These are phyloP conservation scores for Clarkia xantiana DNA, from an alignment of 345 rosid species.

Conservation along the genomic window DNA sequence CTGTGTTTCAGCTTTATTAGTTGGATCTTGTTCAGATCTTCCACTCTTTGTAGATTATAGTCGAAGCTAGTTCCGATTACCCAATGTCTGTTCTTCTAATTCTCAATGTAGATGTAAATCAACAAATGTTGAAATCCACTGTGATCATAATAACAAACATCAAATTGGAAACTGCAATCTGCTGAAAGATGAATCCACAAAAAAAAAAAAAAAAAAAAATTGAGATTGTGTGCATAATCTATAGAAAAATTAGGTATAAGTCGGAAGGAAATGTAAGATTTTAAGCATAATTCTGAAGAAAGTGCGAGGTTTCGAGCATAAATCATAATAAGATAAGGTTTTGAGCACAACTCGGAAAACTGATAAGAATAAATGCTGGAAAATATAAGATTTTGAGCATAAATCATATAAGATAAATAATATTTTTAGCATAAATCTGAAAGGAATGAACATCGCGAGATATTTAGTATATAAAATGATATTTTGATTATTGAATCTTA, in stretches of 20 bases:
- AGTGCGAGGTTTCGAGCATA: no score
- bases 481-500: constrained; percentile 24
- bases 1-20: constrained; percentile 54
- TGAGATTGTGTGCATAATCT: no score
- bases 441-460: constrained; percentile 24
- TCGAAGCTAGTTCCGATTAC: constrained; percentile 48
- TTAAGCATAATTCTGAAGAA: no score
- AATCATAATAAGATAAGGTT: no score
- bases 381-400: constrained; percentile 16
- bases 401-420: constrained; percentile 32
- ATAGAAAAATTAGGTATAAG: no score
- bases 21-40: constrained; percentile 39
- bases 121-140: no score
- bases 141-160: no score
- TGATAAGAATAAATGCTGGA: constrained; percentile 6
- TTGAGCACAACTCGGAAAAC: not conserved
- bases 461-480: constrained; percentile 18
- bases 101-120: constrained; percentile 37
- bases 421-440: constrained; percentile 19
- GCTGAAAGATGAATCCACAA: not conserved
- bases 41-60: constrained; percentile 48
- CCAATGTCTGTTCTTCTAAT: constrained; percentile 72
- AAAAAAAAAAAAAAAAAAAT: no score
- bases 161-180: not conserved
- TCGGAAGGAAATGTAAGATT: no score